Conservation (phyloP, 2,329 filamentous ascomycete genomes). For the Paramyrothecium roridum region DNA sequence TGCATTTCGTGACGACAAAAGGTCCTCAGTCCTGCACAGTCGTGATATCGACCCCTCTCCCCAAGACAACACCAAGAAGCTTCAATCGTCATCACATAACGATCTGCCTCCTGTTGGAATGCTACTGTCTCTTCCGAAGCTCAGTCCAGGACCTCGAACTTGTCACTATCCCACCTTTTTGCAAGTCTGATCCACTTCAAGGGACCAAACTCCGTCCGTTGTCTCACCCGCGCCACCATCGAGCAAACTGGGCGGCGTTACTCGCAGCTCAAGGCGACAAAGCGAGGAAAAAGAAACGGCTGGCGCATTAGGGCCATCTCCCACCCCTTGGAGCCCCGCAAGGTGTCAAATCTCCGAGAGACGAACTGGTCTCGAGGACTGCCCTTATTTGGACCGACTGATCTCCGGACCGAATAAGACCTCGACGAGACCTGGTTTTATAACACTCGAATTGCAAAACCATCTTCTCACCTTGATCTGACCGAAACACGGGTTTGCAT, state of each 20-base stretch:
- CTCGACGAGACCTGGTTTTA: slow-evolving; percentile 33
- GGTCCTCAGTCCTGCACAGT: background rate
- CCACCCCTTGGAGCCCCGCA: slow-evolving; percentile 18
- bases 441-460: slow-evolving; percentile 18
- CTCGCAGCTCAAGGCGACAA: slow-evolving; percentile 25
- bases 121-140: slow-evolving; percentile 32
- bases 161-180: slow-evolving; percentile 23
- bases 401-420: slow-evolving; percentile 29
- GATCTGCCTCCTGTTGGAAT: slow-evolving; percentile 31
- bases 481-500: slow-evolving; percentile 37
- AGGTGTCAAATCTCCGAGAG: slow-evolving; percentile 37
- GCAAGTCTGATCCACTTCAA: slow-evolving; percentile 27
- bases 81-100: slow-evolving; percentile 6
- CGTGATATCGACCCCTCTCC: slow-evolving; percentile 6
- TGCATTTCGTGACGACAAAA: slow-evolving; percentile 8
- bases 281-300: slow-evolving; percentile 20
- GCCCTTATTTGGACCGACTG: slow-evolving; percentile 23
- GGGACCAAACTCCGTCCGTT: slow-evolving; percentile 20
- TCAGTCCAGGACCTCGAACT: slow-evolving; percentile 29
- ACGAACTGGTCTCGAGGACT: slow-evolving; percentile 18
- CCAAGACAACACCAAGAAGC: slow-evolving; percentile 15
- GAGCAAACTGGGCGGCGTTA: slow-evolving; percentile 29
- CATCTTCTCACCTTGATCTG: slow-evolving; percentile 17
- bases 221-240: slow-evolving; percentile 33
- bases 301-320: slow-evolving; percentile 17